These are phyloP conservation scores for Ceratocystis papillata DNA, from an alignment of 2,329 filamentous ascomycete species.

Conservation along the genomic window DNA sequence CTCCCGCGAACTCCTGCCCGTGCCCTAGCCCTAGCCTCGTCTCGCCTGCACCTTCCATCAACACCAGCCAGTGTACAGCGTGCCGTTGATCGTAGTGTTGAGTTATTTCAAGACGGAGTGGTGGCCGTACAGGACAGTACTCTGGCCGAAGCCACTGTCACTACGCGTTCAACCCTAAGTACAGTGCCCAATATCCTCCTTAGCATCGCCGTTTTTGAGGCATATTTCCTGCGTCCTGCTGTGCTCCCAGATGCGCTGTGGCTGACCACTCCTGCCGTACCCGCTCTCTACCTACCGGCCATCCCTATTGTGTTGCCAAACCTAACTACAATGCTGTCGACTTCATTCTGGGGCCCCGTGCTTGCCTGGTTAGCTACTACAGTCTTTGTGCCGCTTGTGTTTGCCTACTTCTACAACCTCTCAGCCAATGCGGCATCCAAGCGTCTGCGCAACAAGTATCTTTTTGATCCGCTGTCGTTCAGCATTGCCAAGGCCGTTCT, in stretches of 20 bases:
- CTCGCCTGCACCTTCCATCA: constrained; percentile 62
- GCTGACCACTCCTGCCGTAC: constrained; percentile 58
- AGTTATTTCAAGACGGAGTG: constrained; percentile 53
- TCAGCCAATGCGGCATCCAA: constrained; percentile 38
- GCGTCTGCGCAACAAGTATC: constrained; percentile 41
- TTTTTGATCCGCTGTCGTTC: constrained; percentile 77
- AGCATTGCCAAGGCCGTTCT: constrained; percentile 78
- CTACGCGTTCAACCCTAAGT: constrained; percentile 58
- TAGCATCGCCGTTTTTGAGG: constrained; percentile 57
- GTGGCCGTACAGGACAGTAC: constrained; percentile 53
- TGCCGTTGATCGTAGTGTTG: constrained; percentile 60
- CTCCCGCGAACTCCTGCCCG: constrained; percentile 33
- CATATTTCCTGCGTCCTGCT: constrained; percentile 55
- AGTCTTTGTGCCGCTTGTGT: constrained; percentile 55
- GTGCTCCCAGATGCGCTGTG: constrained; percentile 62
- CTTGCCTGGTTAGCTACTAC: constrained; percentile 66
- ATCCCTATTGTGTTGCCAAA: constrained; percentile 63
- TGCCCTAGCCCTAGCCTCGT: constrained; percentile 42
- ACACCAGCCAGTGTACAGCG: constrained; percentile 69
- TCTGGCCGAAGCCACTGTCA: constrained; percentile 54
- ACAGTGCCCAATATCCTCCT: constrained; percentile 63
- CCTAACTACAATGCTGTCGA: constrained; percentile 64
- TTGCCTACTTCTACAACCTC: constrained; percentile 87
- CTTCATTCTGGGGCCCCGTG: constrained; percentile 73
- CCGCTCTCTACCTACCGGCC: constrained; percentile 44